Evolutionary conservation across 108 stramenopile genomes (phyloP), one percentile per base, ranked within the genome.

Genomic region (Skeletonema menzelii): DNA sequence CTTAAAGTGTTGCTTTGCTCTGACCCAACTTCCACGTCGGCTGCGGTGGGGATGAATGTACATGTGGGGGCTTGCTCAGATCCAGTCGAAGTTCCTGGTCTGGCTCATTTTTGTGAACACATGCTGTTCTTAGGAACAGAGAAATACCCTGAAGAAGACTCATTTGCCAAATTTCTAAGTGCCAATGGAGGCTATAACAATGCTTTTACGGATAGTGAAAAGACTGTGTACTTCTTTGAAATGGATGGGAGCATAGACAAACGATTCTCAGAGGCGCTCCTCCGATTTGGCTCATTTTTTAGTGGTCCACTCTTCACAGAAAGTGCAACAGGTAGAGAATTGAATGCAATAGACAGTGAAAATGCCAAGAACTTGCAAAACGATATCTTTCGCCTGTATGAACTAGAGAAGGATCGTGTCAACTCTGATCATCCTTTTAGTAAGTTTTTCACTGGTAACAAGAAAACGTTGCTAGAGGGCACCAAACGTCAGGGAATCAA

Each of bases 361-460:
- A 87, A 98, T 82, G 82, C 90, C 19, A 98, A 97, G 66, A 97
- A 98, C 69, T 70, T 97, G 44, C 95, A 97, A 82, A 83, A 77
- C 14, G 97, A 98, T 70, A 70, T 82, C 8, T 97, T 96, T 75
- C 77, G 97, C 3, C 40, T 86, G 31, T 97, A 91, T 72, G 94
- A 97, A 72, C 73, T 98, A 20, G 80, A 91, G 61, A 98, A 97
- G 67, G 73, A 86, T 55, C 74, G 94, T 4, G 94, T 93, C 32
- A 93, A 94, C 68, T 72, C 73, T 5, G 75, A 91, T 0, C 97
- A 98, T 80, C 96, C 98, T 0, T 95, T 86, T 68, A 78, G 82
- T 62, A 96, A 96, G 70, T 98, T 98, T 75, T 95, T 91, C 67
- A 96, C 98, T 12, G 98, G 98, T 5, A 97, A 96, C 84, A 91